Conservation (phyloP, 2,329 filamentous ascomycete genomes). For the Penicillium sp. region DNA sequence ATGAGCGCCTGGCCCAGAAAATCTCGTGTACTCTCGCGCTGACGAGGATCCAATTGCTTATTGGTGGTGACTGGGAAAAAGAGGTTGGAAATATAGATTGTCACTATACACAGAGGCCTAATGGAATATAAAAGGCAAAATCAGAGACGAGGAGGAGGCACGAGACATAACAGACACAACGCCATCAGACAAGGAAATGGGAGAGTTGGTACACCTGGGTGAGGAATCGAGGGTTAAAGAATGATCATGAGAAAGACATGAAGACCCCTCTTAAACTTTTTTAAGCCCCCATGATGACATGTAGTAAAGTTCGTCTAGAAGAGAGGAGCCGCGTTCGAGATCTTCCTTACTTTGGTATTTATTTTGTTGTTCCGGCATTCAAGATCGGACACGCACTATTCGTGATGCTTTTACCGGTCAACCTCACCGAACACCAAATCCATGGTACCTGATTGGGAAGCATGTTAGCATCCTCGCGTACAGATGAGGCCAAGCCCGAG, state of each 20-base stretch:
- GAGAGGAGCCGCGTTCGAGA: constrained; percentile 14
- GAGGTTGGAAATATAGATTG: constrained; percentile 19
- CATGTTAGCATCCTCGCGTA: constrained; percentile 11
- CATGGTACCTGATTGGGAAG: constrained; percentile 53
- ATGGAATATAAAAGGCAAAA: constrained; percentile 17
- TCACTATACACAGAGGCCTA: constrained; percentile 29
- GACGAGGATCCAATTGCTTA: too few relatives aligned
- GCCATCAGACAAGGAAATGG: constrained; percentile 28
- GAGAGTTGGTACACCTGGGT: constrained; percentile 22
- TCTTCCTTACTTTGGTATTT: constrained; percentile 15
- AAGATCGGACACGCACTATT: constrained; percentile 15
- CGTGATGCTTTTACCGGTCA: constrained; percentile 41
- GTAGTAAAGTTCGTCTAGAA: constrained; percentile 14
- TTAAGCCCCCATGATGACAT: constrained; percentile 12
- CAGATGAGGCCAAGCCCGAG: not conserved
- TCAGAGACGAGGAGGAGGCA: constrained; percentile 22
- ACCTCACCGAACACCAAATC: constrained; percentile 79
- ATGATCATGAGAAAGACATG: constrained; percentile 13
- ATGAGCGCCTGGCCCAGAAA: too few relatives aligned
- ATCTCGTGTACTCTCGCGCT: too few relatives aligned
- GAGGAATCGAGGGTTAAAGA: constrained; percentile 15
- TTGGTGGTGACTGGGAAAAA: not conserved
- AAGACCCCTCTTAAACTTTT: constrained; percentile 10
- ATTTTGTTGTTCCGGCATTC: constrained; percentile 11
- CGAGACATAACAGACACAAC: constrained; percentile 28